Evolutionary conservation across 1,139 yeast genomes (phyloP), one percentile per base, ranked within the genome.

Genomic region (Pneumocystis sp.): DNA sequence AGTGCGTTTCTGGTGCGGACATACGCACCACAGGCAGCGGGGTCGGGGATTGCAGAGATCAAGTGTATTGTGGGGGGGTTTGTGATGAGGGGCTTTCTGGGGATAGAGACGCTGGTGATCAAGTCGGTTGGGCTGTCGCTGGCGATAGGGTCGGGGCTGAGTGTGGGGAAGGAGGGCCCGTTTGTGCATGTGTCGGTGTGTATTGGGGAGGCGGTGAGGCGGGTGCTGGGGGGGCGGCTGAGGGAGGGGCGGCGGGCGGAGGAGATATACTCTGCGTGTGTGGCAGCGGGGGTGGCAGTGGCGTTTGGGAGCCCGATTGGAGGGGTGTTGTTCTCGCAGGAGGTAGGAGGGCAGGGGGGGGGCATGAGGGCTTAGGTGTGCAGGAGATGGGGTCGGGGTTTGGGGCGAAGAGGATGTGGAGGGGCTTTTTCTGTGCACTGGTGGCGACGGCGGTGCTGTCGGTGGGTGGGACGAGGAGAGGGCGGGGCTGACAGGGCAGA

Each of bases 21-120:
- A 29, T 85, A 83, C 71, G 93, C 96, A 0, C 96, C 96, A 0
- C 81, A 85, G 66, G 98, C 98, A 0, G 95, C 98, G 0, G 98
- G 98, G 0, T 88, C 96, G 1, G 98, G 98, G 0, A 95, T 95
- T 63, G 87, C 97, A 4, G 99, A 95, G 74, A 93, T 95, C 74
- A 95, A 95, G 75, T 88, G 96, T 73, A 90, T 95, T 69, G 90
- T 93, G 1, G 86, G 96, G 0, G 99, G 99, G 0, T 95, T 91
- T 73, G 84, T 83, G 31, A 82, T 88, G 80, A 82, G 83, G 45
- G 90, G 89, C 4, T 95, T 91, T 71, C 79, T 93, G 65, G 88
- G 86, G 29, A 81, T 85, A 76, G 79, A 82, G 74, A 90, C 97
- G 0, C 77, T 93, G 40, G 71, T 83, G 0, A 84, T 90, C 65